Base-by-base conservation (phyloP, 306 rosid genomes). In the Vigna trinervia region DNA sequence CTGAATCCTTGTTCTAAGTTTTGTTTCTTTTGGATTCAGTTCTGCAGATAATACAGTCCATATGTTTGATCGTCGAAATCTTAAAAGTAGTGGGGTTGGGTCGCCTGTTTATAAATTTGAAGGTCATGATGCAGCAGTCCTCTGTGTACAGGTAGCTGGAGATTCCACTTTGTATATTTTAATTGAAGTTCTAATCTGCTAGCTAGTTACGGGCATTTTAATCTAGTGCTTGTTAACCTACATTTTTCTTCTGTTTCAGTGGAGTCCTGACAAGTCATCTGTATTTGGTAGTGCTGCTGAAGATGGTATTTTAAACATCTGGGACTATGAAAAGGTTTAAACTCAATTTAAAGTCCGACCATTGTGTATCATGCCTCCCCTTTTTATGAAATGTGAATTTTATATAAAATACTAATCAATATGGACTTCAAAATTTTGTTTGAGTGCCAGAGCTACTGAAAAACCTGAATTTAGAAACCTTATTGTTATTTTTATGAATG, bases 281-380 rank as follows among this genome's bases (percentile, higher is more conserved):
- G 95, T 92, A 46, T 95, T 95, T 87, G 98, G 97, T 87, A 95
- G 98, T 83, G 79, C 97, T 62, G 98, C 98, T 36, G 98, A 95
- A 83, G 98, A 95, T 73, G 98, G 97, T 75, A 77, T 90, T 47
- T 59, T 95, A 67, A 92, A 95, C 82, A 89, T 95, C 57, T 95
- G 99, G 99, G 97, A 95, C 82, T 81, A 82, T 78, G 97, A 90
- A 34, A 90, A 92, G 97, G 97, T 95, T 69, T 51, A 56, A 28
- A 53, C 75, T 43, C 57, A 58, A 13, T 48, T 71, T 39, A 19
- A 63, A 75, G 58, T 69, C 75, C 26, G 68, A 26, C 57, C 77
- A 74, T 67, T 72, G 48, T 57, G 57, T 65, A 30, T 34, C 14
- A 20, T 15, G 6, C 36, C 8, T 4, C 46, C 38, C 36, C 20